phyloP scores from a whole-genome alignment of 2,329 filamentous ascomycete genomes.

The Tolypocladium inflatum region DNA sequence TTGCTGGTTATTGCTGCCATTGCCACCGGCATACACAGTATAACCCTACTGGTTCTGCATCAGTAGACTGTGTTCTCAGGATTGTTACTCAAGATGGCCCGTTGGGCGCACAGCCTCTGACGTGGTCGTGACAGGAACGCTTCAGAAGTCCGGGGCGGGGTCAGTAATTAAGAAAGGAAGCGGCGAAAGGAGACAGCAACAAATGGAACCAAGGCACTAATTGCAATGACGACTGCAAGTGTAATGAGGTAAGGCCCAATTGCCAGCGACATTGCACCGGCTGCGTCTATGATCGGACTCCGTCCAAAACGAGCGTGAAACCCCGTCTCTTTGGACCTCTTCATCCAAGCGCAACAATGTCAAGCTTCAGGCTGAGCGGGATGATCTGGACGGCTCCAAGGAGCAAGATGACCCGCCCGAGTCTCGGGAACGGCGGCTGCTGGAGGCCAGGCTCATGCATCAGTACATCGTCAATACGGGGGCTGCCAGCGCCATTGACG shows the following conservation, averaged over 20 bases:
- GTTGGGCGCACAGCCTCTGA: not conserved
- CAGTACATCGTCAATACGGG: not conserved
- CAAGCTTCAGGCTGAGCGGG: no score
- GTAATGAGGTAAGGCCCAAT: not conserved
- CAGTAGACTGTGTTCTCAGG: not conserved
- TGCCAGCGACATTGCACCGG: not conserved
- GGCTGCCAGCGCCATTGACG: not conserved
- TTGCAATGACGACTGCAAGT: not conserved
- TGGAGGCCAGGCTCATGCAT: not conserved
- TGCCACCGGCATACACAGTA: not conserved
- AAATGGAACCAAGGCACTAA: not conserved
- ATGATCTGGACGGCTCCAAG: not conserved
- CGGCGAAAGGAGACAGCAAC: no score
- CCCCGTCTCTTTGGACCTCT: not conserved
- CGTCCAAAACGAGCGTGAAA: not conserved
- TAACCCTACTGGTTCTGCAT: not conserved
- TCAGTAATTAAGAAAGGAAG: not conserved
- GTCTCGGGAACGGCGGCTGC: not conserved
- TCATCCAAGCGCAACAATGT: not conserved
- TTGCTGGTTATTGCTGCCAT: not conserved
- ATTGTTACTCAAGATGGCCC: not conserved
- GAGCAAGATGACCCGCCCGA: not conserved
- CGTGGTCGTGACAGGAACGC: not conserved
- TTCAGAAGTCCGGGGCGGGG: not conserved
- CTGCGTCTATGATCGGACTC: not conserved